These are phyloP conservation scores for Strobilomyces echinocephalus DNA, from an alignment of 768 basidiomycete genomes.

Conservation along the genomic window DNA sequence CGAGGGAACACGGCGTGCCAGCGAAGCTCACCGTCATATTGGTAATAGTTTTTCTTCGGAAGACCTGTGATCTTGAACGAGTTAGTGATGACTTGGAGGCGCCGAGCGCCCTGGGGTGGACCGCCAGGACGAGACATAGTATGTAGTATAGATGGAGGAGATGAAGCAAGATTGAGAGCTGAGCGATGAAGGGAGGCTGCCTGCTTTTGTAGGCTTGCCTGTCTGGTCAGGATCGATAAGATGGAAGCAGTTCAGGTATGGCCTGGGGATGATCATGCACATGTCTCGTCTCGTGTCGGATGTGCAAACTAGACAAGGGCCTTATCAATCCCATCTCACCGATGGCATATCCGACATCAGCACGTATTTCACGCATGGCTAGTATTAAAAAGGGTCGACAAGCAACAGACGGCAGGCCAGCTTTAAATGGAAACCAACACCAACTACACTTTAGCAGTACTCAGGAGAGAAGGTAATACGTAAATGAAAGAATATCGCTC, in stretches of 20 bases:
- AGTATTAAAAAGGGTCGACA: constrained; percentile 18
- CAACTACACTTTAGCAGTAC: constrained; percentile 23
- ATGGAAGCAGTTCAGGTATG: not conserved
- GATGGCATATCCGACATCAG: not conserved
- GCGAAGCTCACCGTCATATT: constrained; percentile 30
- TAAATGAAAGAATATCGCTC: constrained; percentile 33
- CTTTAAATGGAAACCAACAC: constrained; percentile 26
- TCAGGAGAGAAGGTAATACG: constrained; percentile 28
- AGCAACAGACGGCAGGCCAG: constrained; percentile 21
- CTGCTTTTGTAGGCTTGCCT: constrained; percentile 7
- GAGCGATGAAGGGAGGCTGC: not conserved
- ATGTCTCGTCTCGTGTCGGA: not conserved
- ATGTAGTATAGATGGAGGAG: constrained; percentile 4
- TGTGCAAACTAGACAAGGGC: not conserved
- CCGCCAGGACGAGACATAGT: constrained; percentile 21
- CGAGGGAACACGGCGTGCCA: constrained; percentile 1
- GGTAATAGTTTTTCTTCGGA: constrained; percentile 24
- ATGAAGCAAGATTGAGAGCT: not conserved
- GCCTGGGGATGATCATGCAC: constrained; percentile 1
- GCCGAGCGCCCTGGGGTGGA: constrained; percentile 11
- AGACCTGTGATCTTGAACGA: constrained; percentile 29
- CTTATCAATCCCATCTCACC: not conserved
- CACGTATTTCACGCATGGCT: constrained; percentile 1
- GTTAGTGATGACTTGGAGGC: constrained; percentile 31
- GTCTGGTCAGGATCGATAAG: constrained; percentile 23